Base-by-base conservation (phyloP, 257 asterid genomes). In the Linderniella brevidens region DNA sequence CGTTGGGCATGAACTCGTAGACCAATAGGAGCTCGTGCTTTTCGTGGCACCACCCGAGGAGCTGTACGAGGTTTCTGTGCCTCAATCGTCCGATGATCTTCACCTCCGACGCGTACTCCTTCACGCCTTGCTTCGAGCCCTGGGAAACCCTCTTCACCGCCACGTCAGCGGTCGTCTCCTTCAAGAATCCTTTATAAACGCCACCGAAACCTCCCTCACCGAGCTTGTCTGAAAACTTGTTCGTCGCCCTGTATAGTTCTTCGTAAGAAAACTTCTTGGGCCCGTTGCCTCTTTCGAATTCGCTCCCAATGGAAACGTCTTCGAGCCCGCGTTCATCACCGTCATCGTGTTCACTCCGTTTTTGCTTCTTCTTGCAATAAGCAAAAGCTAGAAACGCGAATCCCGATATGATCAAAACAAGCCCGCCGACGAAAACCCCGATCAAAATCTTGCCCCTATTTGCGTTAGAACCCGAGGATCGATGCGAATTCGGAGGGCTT, bases 121-220 rank as follows among this genome's bases (percentile, higher is more conserved):
- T 90, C n/a, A 94, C 82, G 4, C 32, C 32, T 25, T 25, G 32
- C 52, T 90, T 94, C 32, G 85, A 96, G 1, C 75, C 47, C 1
- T 84, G 98, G 41, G 72, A 84, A 0, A 93, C 85, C 67, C 92
- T 79, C 49, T 90, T 90, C 1, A 90, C 98, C 0, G 98, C 96
- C 0, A 87, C 72, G 5, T 73, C 19, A 0, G 72, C 4, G 0
- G 68, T 84, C 0, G 68, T 20, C 0, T 68, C 70, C 0, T 11
- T 11, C 45, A 81, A 85, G 54, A 61, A 59, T 9, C 94, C 98
- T 53, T 85, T 81, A 61, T 79, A 90, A 25, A 90, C 98, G 1
- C 94, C 81, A 9, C 98, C 98, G 45, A 90, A 90, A 0, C 93
- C 77, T 1, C 98, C 98, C 53, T 73, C 67, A 1, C 98, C 98